Percentiles rank a stretch among this genome's conserved stretches.
phyloP scores from a whole-genome alignment of 2,329 filamentous ascomycete species.

The Ceratocystis albifundus region DNA sequence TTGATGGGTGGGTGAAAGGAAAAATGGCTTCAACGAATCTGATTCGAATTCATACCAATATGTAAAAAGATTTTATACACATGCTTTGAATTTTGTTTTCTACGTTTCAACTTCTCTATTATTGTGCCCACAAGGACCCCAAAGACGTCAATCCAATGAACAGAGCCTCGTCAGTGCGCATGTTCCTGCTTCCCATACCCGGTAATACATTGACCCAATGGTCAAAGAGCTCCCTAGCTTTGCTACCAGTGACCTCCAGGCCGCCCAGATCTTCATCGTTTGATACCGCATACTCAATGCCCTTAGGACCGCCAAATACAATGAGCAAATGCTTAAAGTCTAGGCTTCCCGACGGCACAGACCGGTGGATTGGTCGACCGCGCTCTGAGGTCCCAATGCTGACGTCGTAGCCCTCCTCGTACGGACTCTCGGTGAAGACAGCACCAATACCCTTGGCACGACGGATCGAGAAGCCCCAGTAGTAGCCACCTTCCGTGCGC shows the following conservation, averaged over 20 bases:
- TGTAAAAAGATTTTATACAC: constrained; percentile 3
- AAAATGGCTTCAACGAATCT: constrained; percentile 16
- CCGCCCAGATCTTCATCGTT: constrained; percentile 44
- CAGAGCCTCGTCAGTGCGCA: constrained; percentile 73
- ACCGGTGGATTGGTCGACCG: constrained; percentile 42
- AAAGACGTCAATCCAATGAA: constrained; percentile 63
- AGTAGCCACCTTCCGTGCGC: constrained; percentile 65
- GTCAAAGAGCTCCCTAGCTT: constrained; percentile 64
- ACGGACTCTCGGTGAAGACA: constrained; percentile 66
- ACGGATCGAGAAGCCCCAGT: constrained; percentile 72
- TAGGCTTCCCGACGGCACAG: constrained; percentile 31
- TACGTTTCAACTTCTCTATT: not conserved
- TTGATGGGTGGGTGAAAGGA: constrained; percentile 15
- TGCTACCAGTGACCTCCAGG: constrained; percentile 52
- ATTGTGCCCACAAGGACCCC: constrained; percentile 42
- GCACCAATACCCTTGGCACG: constrained; percentile 53
- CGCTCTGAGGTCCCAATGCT: constrained; percentile 77
- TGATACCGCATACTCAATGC: constrained; percentile 63
- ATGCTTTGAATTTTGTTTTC: constrained; percentile 5
- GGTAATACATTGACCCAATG: constrained; percentile 73
- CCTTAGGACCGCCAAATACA: constrained; percentile 70
- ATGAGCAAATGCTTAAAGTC: constrained; percentile 61
- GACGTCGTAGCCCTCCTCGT: constrained; percentile 67
- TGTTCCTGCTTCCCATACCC: constrained; percentile 68
- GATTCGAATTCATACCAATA: not conserved